phyloP scores from a whole-genome alignment of 2,329 filamentous ascomycete species.

The Cladosporium halotolerans region DNA sequence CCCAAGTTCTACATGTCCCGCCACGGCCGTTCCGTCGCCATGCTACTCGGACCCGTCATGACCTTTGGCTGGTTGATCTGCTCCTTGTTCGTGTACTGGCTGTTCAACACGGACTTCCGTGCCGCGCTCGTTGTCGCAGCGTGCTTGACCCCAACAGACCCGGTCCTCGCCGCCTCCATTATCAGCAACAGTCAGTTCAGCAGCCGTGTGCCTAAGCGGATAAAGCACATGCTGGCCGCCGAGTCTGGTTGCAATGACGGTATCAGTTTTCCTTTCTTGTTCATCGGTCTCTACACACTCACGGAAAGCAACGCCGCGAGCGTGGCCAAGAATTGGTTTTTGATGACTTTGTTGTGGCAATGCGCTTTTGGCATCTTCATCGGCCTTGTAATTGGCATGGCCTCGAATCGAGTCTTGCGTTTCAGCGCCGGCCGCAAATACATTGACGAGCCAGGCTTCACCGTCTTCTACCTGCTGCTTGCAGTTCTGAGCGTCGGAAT shows the following conservation, averaged over 20 bases:
- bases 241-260: conserved; percentile 54
- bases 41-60: conserved; percentile 50
- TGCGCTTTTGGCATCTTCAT: conserved; percentile 44
- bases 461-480: conserved; percentile 51
- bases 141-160: conserved; percentile 52
- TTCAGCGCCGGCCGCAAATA: conserved; percentile 42
- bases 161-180: conserved; percentile 49
- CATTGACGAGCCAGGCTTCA: conserved; percentile 45
- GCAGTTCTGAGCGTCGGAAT: conserved; percentile 48
- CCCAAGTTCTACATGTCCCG: conserved; percentile 42
- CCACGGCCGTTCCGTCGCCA: conserved; percentile 46
- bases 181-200: conserved; percentile 50
- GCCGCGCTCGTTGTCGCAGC: conserved; percentile 48
- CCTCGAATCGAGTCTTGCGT: conserved; percentile 43
- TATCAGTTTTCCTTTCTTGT: conserved; percentile 51
- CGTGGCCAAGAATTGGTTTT: conserved; percentile 46
- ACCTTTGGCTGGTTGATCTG: conserved; percentile 44
- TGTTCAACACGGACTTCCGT: conserved; percentile 42
- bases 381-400: conserved; percentile 43
- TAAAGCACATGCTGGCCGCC: conserved; percentile 47
- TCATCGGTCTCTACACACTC: conserved; percentile 45
- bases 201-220: conserved; percentile 44
- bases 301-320: conserved; percentile 33
- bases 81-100: conserved; percentile 39
- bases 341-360: conserved; percentile 51